Evolutionary conservation across 257 asterid species (phyloP), one percentile per base, ranked within the genome.

Genomic region (Plantago major): DNA sequence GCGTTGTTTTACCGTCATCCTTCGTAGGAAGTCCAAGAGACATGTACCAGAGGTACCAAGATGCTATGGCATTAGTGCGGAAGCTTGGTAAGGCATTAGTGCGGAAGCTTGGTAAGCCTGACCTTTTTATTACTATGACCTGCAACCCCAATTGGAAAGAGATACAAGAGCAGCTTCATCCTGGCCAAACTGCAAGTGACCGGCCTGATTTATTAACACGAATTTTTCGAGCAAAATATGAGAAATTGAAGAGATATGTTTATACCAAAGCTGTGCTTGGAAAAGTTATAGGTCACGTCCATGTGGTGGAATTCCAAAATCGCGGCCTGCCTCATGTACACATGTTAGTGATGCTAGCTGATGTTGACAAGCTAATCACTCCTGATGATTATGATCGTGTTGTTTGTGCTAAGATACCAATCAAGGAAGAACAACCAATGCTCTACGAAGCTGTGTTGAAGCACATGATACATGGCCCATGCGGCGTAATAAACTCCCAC

Each of bases 401-500:
- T 26, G 42, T 54, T 6, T 11, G 3, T 2, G 59, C 18, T 0
- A n/a, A 54, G n/a, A 54, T 54, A 10, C 42, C 59, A 19, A 12
- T 9, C 28, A 3, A 9, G 10, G 38, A 54, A 10, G 59, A 26
- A 11, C n/a, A 54, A 22, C 17, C 43, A 16, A 3, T 28, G 42
- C 59, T 54, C 11, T 54, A 19, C 10, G 17, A 54, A 10, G 43
- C 59, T 11, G 59, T 54, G 9, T 54, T 54, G 16, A 54, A 26
- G 42, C 59, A 54, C 14, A 54, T 54, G 59, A 28, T 54, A 2
- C 59, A 53, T 53, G 58, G 58, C 2, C 26, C 26, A 22, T 22
- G 26, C 26, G 2, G 2, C 26, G 11, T 38, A 9, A 54, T 54
- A 42, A 2, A 28, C 11, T 16, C 9, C 1, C 0, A 1, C 4